Evolutionary conservation across 352 stramenopile species (phyloP).

Genomic region (Phytophthora multivora): DNA sequence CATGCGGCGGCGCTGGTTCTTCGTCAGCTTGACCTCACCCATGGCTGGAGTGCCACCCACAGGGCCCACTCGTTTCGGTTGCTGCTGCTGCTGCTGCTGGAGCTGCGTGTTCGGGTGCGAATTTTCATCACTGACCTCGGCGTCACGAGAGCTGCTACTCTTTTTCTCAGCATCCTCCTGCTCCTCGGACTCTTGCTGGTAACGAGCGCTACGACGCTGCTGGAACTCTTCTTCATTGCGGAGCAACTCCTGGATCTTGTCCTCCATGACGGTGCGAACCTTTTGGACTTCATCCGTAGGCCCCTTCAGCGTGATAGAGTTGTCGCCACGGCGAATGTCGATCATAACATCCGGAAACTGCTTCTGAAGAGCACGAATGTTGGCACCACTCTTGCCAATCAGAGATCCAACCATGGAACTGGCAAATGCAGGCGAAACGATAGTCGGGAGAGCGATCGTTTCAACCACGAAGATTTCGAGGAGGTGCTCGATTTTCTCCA

Average conservation of each 20-base stretch:
- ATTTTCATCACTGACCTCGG: constrained; percentile 42
- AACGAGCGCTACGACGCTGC: constrained; percentile 30
- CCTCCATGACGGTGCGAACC: constrained; percentile 67
- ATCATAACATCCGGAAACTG: constrained; percentile 66
- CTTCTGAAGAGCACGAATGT: constrained; percentile 73
- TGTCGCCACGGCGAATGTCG: constrained; percentile 60
- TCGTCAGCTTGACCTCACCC: constrained; percentile 59
- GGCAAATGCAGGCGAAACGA: constrained; percentile 35
- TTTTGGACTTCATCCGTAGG: constrained; percentile 51
- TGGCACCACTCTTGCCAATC: constrained; percentile 81
- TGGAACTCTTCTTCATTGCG: constrained; percentile 57
- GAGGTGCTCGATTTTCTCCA: constrained; percentile 70
- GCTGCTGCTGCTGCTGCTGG: constrained; percentile 19
- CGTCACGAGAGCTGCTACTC: constrained; percentile 11
- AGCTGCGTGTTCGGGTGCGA: constrained; percentile 24
- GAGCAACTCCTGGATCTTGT: constrained; percentile 73
- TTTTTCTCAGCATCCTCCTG: constrained; percentile 29
- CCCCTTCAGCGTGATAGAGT: constrained; percentile 62
- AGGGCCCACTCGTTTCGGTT: constrained; percentile 19
- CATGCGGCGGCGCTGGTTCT: constrained; percentile 82
- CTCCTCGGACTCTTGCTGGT: constrained; percentile 46
- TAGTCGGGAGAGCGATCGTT: constrained; percentile 52
- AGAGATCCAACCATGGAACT: constrained; percentile 68
- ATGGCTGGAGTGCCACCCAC: constrained; percentile 46
- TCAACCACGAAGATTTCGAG: constrained; percentile 55